Evolutionary conservation across 225 moss, liverwort and hornwort species (phyloP), one percentile per base, ranked within the genome.

Genomic region (Bryoerythrophyllum caledonicum): DNA sequence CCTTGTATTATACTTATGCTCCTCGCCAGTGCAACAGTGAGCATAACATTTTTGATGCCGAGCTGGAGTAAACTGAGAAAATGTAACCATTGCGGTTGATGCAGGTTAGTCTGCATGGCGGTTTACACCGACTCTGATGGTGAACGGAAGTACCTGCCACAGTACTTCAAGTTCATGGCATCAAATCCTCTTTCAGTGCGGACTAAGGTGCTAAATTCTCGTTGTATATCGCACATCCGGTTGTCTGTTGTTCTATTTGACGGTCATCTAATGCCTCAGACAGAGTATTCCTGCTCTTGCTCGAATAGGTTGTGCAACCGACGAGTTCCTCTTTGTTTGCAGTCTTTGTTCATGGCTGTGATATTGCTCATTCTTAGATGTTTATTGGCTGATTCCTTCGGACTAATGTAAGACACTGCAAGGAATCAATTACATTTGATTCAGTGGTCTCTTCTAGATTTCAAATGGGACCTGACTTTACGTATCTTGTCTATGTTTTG

Each of bases 151-250:
- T 93, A 95, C 69, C 78, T 99, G 23, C 99, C 99, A 54, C 99
- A 99, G 73, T 95, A 99, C 74, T 99, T 99, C 76, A 99, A 99
- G 80, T 99, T 99, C 80, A 90, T 91, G 99, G 99, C 99, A 40
- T 88, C 95, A 46, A 99, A 95, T 86, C 99, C 99, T 76, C 89
- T 99, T 44, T 93, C 95, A 79, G 99, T 99, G 43, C 90, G 95
- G 74, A 99, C 99, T 24, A 99, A 99, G 99, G 99, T 99, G 61
- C 73, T 70, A 55, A 60, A 10, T 10, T 24, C 41, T 32, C 30
- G 11, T 17, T 77, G 19, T 7, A 37, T 63, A 66, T 70, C 15
- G 49, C 37, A 53, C 34, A 30, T 75, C 55, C 10, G 60, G 21
- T 13, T 58, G 67, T 71, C 12, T 58, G 21, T 64, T 58, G 21